Base-by-base conservation (phyloP, 164 flowering plant genomes). In the Cinnamomum micranthum region DNA sequence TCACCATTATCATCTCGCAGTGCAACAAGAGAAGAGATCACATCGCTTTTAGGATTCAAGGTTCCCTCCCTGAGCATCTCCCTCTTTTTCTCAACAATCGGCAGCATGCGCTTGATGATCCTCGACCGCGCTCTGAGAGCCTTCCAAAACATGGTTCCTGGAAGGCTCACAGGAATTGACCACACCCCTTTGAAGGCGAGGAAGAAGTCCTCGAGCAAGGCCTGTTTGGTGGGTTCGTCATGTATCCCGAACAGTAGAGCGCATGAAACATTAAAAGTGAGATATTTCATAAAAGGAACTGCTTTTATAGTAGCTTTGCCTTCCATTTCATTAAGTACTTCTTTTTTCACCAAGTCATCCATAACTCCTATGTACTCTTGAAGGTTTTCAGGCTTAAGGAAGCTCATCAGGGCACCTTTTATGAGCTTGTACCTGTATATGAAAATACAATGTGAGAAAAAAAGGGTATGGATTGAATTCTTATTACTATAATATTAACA, bases 321-420 rank as follows among this genome's bases (percentile, higher is more conserved):
- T 62, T 65, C 47, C 22, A 65, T 71, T 71, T 71, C 75, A 20
- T 0, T 50, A 2, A 17, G 51, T 47, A 78, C 11, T 24, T 70
- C n/a, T 24, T 60, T 41, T 68, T 70, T 73, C 12, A 80, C 47
- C 71, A 76, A 50, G 1, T 70, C 76, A n/a, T 76, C 76, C 74
- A 79, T 73, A 19, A 35, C 35, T 41, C 64, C 69, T 25, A 76
- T 35, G 55, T 70, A 74, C n/a, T 60, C 66, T 70, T 67, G 79
- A 64, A 80, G 77, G 71, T 71, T 80, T 59, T 76, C 82, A 2
- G 79, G 82, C 67, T 71, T 76, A 17, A 80, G 67, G 71, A 80
- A 80, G 60, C 76, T 74, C 59, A 59, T 24, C 74, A 76, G 41
- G 5, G 79, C 79, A 11, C 71, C 71, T 71, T 71, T 73, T 3